Percentiles rank a stretch among this genome's conserved stretches.
These are phyloP conservation scores for Pichia paraexigua DNA, from an alignment of 805 yeast species.

Conservation along the genomic window DNA sequence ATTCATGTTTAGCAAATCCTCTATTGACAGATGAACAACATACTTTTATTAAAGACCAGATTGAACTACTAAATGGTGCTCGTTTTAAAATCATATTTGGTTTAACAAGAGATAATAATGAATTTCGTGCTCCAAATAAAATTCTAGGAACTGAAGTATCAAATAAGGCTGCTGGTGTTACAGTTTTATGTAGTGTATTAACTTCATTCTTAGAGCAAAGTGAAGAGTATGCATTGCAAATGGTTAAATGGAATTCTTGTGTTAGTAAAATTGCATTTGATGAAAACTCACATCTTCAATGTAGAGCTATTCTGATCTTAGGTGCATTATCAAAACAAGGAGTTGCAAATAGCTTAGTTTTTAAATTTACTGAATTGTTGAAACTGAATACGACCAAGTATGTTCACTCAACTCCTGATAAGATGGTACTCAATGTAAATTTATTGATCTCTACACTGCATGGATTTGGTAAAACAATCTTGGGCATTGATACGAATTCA, in stretches of 20 bases:
- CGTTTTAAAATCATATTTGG: slow-evolving; percentile 65
- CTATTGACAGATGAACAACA: slow-evolving; percentile 35
- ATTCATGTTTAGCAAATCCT: slow-evolving; percentile 55
- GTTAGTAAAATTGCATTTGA: slow-evolving; percentile 55
- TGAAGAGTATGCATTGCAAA: slow-evolving; percentile 47
- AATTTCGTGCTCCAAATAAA: slow-evolving; percentile 12
- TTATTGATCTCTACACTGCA: slow-evolving; percentile 32
- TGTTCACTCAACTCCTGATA: not conserved
- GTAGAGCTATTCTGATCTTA: slow-evolving; percentile 58
- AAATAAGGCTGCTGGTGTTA: slow-evolving; percentile 41
- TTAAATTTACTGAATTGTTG: slow-evolving; percentile 17
- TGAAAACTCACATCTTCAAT: slow-evolving; percentile 50
- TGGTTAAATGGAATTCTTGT: slow-evolving; percentile 56
- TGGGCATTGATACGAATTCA: slow-evolving; percentile 41
- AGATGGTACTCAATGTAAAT: not conserved
- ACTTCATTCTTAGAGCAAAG: slow-evolving; percentile 42
- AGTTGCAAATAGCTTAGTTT: slow-evolving; percentile 44
- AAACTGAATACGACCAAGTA: slow-evolving; percentile 15
- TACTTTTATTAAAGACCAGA: slow-evolving; percentile 38
- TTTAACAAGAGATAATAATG: slow-evolving; percentile 44
- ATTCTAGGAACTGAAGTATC: slow-evolving; percentile 27
- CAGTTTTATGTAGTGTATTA: slow-evolving; percentile 50
- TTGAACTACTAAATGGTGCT: slow-evolving; percentile 46
- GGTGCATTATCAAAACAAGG: slow-evolving; percentile 63
- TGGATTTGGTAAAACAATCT: slow-evolving; percentile 39